Percentiles rank a stretch among this genome's conserved stretches.
phyloP scores from a whole-genome alignment of 371 early-diverging fungal genomes.

The Amoeboradix gromovi region DNA sequence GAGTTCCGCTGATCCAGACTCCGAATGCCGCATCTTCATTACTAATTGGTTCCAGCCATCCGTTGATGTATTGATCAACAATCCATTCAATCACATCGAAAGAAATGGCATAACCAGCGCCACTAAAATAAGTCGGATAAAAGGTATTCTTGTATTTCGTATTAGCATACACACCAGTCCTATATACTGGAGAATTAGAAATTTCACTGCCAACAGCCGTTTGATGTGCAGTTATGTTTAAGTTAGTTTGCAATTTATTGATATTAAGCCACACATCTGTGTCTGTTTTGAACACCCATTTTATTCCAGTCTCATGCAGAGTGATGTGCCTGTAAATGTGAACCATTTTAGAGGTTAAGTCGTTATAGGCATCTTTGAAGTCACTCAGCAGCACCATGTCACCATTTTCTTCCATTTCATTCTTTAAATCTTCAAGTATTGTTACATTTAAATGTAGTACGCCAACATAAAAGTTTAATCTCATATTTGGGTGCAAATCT shows the following conservation, averaged over 20 bases:
- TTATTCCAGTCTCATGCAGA: background rate
- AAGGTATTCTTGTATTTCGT: background rate
- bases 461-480: too few relatives aligned
- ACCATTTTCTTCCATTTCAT: too few relatives aligned
- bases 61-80: background rate
- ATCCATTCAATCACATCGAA: background rate
- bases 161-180: background rate
- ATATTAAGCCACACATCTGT: background rate
- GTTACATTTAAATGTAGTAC: too few relatives aligned
- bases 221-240: background rate
- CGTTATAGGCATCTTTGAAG: background rate
- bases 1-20: background rate
- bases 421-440: too few relatives aligned
- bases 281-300: background rate
- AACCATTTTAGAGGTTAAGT: background rate
- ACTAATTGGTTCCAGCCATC: background rate
- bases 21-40: background rate
- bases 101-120: background rate
- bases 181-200: background rate
- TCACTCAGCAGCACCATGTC: too few relatives aligned
- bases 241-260: background rate
- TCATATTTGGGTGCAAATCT: too few relatives aligned
- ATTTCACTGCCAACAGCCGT: background rate
- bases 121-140: background rate
- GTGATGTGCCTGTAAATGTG: background rate